Evolutionary conservation across 805 yeast genomes (phyloP), one percentile per base, ranked within the genome.

Genomic region (Nadsonia fulvescens): DNA sequence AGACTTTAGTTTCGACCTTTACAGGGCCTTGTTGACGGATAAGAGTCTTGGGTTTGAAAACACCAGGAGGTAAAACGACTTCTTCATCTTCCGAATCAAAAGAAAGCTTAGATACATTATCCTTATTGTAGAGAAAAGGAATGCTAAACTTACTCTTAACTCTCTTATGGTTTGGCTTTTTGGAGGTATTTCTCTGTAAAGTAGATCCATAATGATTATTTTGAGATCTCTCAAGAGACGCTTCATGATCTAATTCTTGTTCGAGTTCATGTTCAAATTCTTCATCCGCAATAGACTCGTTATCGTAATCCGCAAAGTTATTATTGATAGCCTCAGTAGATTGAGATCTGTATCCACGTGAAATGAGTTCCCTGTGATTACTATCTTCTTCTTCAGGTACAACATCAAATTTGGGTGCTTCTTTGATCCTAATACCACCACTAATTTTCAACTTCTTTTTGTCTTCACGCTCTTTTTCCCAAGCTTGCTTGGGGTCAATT

Each of bases 1-100:
- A 89, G 8, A 89, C 98, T 46, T 89, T 89, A 15, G 96, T 91
- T 56, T 89, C 98, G 32, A 89, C 83, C 51, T 77, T 82, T 30
- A 82, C 67, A 2, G 94, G 89, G 5, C 94, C 93, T 14, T 83
- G 72, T 47, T 82, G 82, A 44, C 83, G 77, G 40, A 86, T 61
- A 52, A 77, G 66, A 16, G 61, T 56, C 14, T 63, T 67, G 29
- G 98, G 98, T 44, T 74, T 77, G 23, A 60, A 58, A 12, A 86
- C 96, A 9, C 96, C 96, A 2, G 76, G 70, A 8, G 98, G 98
- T 31, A 86, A 57, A 12, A 63, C 70, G 24, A 81, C 63, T 46
- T 83, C 95, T 33, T 77, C 93, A 47, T 82, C 94, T 9, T 86
- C 74, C 29, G 71, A 66, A 31, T 70, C 74, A 24, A 52, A 53